Base-by-base conservation (phyloP, 2,329 filamentous ascomycete species). In the Penicillium verrucosum region DNA sequence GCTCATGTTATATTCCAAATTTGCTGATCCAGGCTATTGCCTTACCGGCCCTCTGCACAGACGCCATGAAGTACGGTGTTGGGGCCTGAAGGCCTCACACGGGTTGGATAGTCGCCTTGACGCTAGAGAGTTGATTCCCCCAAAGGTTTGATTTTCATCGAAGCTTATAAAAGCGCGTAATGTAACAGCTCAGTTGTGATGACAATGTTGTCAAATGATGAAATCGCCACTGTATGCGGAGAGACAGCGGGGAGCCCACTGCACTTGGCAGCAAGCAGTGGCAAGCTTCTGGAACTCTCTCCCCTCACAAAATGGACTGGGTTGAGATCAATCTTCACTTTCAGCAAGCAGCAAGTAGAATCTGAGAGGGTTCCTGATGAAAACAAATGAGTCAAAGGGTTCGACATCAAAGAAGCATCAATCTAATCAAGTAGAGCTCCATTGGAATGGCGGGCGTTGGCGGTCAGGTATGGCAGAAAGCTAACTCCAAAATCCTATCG, bases 31-130 rank as follows among this genome's bases (percentile, higher is more conserved):
- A n/a, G 18, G 25, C n/a, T 41, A 14, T 36, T 43, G 48, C 63
- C 70, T 58, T 65, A 75, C 73, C 73, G 58, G 72, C 64, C 55
- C 64, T 69, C 57, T 68, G 68, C 55, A 60, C 54, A 59, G 65
- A 59, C 57, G 70, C 65, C 73, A 74, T 73, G 59, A 57, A 60
- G 54, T 63, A 54, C 59, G 54, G 52, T 54, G 46, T 30, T 51
- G 27, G 23, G 42, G 37, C 51, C 44, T 25, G 11, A 29, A 48
- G 38, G 51, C 51, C 51, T 45, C 38, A 14, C 38, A 29, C 27
- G 5, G 23, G 44, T 44, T 27, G 3, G n/a, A 37, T 48, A 8
- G 25, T 43, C 23, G 37, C 16, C 34, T 54, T 29, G 27, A 41
- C 34, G 25, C n/a, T 38, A 21, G n/a, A 45, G 46, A 36, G 10